Conservation (phyloP, 352 stramenopile species). For the Phytophthora macrochlamydospora region DNA sequence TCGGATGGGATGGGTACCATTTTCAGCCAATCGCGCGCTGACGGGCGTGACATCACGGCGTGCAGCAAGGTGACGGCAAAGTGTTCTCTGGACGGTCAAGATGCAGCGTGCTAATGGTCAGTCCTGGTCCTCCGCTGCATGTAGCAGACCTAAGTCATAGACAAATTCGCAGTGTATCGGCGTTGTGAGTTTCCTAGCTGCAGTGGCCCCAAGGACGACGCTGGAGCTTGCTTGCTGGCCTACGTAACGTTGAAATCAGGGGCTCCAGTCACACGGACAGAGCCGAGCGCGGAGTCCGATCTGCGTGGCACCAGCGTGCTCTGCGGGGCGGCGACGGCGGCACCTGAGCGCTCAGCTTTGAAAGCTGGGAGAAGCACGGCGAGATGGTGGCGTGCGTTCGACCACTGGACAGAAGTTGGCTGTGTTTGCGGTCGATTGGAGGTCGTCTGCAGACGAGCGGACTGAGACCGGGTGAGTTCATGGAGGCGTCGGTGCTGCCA, state of each 20-base stretch:
- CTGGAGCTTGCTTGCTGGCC: not conserved
- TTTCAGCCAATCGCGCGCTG: not conserved
- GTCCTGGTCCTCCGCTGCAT: not conserved
- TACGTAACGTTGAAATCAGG: not conserved
- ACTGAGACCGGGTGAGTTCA: too few species aligned
- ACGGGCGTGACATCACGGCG: not conserved
- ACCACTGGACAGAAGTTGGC: too few species aligned
- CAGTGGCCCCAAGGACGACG: not conserved
- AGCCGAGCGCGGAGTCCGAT: conserved; percentile 1
- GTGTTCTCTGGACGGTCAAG: not conserved
- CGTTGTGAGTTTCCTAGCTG: not conserved
- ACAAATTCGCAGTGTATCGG: not conserved
- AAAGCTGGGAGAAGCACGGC: too few species aligned
- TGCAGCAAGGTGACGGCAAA: conserved; percentile 1
- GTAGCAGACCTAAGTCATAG: not conserved
- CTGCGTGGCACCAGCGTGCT: not conserved
- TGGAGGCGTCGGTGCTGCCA: too few species aligned
- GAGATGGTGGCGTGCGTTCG: too few species aligned
- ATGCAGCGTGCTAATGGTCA: not conserved
- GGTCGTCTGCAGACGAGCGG: too few species aligned
- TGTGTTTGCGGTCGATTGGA: too few species aligned
- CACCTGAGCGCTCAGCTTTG: too few species aligned
- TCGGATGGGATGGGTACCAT: not conserved
- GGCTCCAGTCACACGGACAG: not conserved
- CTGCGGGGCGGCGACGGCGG: too few species aligned